phyloP scores from a whole-genome alignment of 371 early-diverging fungal species.

The Rozella allomycis region DNA sequence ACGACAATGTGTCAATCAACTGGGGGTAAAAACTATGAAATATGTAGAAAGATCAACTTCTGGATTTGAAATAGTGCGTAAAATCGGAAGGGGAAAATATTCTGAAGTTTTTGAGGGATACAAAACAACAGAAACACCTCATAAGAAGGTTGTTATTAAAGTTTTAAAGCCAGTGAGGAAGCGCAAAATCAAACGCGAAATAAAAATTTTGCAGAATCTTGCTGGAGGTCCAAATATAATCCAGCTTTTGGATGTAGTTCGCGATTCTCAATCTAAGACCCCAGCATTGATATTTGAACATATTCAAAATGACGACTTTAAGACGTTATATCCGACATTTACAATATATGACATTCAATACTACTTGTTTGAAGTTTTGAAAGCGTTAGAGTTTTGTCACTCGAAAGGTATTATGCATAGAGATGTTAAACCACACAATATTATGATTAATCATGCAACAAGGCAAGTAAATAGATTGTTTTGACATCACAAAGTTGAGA shows the following conservation, averaged over 20 bases:
- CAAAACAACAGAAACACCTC: conserved; percentile 20
- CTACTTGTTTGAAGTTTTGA: conserved; percentile 90
- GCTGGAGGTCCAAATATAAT: conserved; percentile 84
- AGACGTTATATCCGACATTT: conserved; percentile 48
- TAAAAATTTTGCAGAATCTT: conserved; percentile 91
- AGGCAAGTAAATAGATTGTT: conserved; percentile 13
- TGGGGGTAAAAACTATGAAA: conserved; percentile 43
- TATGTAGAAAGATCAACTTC: neutral
- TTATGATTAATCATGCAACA: conserved; percentile 95
- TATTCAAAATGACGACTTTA: conserved; percentile 44
- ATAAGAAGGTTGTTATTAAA: conserved; percentile 85
- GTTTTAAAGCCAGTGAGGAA: conserved; percentile 96
- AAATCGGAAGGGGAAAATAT: conserved; percentile 98
- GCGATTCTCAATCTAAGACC: conserved; percentile 83
- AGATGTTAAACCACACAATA: conserved; percentile 99
- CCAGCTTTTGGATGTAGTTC: conserved; percentile 77
- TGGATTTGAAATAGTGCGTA: conserved; percentile 55
- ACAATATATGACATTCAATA: conserved; percentile 83
- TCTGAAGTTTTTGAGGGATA: conserved; percentile 98
- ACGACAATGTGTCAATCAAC: conserved; percentile 58
- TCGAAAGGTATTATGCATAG: conserved; percentile 99
- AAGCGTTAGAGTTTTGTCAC: conserved; percentile 94
- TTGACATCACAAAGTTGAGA: conserved; percentile 45
- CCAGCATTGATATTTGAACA: conserved; percentile 93
- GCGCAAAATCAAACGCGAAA: conserved; percentile 98